These are phyloP conservation scores for Phytophthora citrophthora DNA, from an alignment of 352 stramenopile species.

Conservation along the genomic window DNA sequence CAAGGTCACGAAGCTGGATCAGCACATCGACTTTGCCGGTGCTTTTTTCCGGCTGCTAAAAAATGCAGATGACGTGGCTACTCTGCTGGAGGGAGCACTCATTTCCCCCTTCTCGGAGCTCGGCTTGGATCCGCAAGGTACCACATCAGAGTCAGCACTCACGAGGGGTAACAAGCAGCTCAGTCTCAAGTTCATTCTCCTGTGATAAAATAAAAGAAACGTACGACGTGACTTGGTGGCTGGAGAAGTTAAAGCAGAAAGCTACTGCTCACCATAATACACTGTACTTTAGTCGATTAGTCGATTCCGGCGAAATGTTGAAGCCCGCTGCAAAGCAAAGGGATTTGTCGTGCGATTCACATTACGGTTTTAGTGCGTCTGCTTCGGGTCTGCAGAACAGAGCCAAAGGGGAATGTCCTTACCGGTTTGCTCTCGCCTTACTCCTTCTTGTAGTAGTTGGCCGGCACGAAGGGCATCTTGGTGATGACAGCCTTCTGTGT, in stretches of 20 bases:
- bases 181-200: slow-evolving; percentile 75
- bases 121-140: slow-evolving; percentile 59
- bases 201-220: slow-evolving; percentile 11
- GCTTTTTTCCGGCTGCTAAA: slow-evolving; percentile 58
- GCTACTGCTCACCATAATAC: neutral
- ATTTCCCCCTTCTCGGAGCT: slow-evolving; percentile 67
- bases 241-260: neutral
- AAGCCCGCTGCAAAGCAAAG: neutral
- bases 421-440: slow-evolving; percentile 22
- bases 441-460: slow-evolving; percentile 95
- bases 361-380: slow-evolving; percentile 9
- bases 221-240: too few relatives aligned
- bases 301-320: slow-evolving; percentile 5
- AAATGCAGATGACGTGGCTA: slow-evolving; percentile 37
- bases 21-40: slow-evolving; percentile 60
- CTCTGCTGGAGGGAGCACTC: slow-evolving; percentile 49
- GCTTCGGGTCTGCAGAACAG: slow-evolving; percentile 11
- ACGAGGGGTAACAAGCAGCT: slow-evolving; percentile 64
- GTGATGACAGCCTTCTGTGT: slow-evolving; percentile 92
- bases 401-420: slow-evolving; percentile 14
- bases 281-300: slow-evolving; percentile 16
- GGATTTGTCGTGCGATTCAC: slow-evolving; percentile 6
- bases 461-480: slow-evolving; percentile 99
- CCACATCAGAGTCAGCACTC: slow-evolving; percentile 35
- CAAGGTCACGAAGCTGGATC: slow-evolving; percentile 64